Evolutionary conservation across 441 rosid species (phyloP).

Genomic region (Rhodomyrtus psidioides): DNA sequence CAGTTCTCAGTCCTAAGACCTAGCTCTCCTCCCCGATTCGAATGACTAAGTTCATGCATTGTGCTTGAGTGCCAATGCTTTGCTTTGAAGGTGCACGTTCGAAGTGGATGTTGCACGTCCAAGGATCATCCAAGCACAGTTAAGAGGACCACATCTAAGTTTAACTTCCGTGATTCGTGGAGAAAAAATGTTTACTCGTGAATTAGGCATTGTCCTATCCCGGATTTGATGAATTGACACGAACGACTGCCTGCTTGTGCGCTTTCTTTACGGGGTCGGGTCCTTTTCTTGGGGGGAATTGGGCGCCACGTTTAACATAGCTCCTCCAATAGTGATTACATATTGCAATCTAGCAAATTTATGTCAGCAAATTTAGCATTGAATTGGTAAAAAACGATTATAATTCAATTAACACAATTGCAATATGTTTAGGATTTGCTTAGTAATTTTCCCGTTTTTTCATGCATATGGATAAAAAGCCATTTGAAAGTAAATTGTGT

Average conservation of each 20-base stretch:
- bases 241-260: accelerated
- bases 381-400: too few species aligned
- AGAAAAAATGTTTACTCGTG: background rate
- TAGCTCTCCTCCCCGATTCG: background rate
- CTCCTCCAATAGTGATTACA: background rate
- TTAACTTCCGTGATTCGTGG: background rate
- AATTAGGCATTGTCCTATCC: background rate
- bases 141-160: background rate
- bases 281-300: background rate
- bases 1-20: background rate
- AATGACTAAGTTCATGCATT: background rate
- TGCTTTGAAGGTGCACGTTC: background rate
- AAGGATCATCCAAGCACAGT: background rate
- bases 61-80: background rate
- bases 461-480: background rate
- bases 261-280: background rate
- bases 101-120: background rate
- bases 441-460: too few species aligned
- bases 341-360: background rate
- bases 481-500: too few species aligned
- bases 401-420: too few species aligned
- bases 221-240: background rate
- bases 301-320: background rate
- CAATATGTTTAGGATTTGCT: too few species aligned
- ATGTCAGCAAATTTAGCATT: background rate